phyloP scores from a whole-genome alignment of 306 rosid genomes.

The Geum urbanum region DNA sequence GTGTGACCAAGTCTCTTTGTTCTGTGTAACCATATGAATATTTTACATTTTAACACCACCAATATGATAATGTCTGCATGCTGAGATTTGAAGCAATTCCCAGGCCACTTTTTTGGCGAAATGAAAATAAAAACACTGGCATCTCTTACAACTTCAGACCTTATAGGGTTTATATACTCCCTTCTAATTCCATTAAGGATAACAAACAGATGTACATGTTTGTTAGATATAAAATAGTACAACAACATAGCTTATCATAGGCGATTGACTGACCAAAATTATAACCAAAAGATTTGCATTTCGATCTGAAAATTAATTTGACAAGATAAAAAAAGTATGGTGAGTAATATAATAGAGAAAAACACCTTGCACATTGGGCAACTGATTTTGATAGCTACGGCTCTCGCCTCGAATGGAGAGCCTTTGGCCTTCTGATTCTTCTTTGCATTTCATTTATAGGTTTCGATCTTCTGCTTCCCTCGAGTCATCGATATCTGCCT shows the following conservation, averaged over 20 bases:
- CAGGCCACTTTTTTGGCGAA: background rate
- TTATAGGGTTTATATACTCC: background rate
- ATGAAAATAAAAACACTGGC: too few species aligned
- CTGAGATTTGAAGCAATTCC: background rate
- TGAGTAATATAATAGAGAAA: background rate
- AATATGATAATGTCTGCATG: background rate
- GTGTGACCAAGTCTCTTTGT: too few species aligned
- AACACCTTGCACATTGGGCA: constrained; percentile 94
- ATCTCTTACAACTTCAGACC: too few species aligned
- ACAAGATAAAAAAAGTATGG: background rate
- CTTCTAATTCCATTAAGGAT: background rate
- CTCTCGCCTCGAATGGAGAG: constrained; percentile 88
- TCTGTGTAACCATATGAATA: too few species aligned
- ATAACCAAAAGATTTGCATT: background rate
- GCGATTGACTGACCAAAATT: background rate
- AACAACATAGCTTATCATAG: background rate
- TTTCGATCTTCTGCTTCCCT: constrained; percentile 97
- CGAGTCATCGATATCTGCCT: too few species aligned
- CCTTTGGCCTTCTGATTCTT: constrained; percentile 76
- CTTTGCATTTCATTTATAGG: constrained; percentile 77
- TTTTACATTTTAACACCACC: too few species aligned
- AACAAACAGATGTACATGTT: background rate
- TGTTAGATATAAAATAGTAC: too few species aligned
- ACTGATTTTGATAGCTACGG: constrained; percentile 67
- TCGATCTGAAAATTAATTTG: background rate